These are phyloP conservation scores for Actinidia arguta DNA, from an alignment of 179 eudicot species.

Conservation along the genomic window DNA sequence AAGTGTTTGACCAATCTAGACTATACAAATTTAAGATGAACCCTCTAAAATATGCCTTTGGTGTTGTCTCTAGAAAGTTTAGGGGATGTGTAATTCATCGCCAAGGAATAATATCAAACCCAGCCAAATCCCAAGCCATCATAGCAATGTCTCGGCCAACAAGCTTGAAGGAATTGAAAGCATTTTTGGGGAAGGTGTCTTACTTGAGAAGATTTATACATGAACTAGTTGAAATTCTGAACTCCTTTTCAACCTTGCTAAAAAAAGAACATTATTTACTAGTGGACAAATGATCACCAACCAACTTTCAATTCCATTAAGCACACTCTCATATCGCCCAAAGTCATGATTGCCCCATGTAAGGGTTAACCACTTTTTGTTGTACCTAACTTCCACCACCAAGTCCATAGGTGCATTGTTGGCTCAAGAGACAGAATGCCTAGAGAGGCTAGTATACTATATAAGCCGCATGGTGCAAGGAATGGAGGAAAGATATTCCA, in stretches of 20 bases:
- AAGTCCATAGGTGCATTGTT: background rate
- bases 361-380: background rate
- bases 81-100: background rate
- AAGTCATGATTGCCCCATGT: background rate
- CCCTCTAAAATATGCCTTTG: background rate
- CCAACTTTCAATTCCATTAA: background rate
- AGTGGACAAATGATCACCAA: background rate
- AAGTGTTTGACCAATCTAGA: background rate
- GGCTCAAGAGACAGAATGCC: background rate
- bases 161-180: background rate
- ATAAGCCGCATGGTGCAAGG: background rate
- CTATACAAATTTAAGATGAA: background rate
- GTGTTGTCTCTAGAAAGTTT: background rate
- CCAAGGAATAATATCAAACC: background rate
- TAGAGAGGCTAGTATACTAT: background rate
- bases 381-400: background rate
- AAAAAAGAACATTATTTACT: background rate
- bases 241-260: background rate
- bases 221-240: background rate
- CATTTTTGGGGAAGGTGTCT: background rate
- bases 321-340: background rate
- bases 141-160: background rate
- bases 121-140: background rate
- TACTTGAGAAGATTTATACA: background rate
- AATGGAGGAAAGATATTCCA: background rate